These are phyloP conservation scores for Anethum foeniculum DNA, from an alignment of 140 eudicot species.

Conservation along the genomic window DNA sequence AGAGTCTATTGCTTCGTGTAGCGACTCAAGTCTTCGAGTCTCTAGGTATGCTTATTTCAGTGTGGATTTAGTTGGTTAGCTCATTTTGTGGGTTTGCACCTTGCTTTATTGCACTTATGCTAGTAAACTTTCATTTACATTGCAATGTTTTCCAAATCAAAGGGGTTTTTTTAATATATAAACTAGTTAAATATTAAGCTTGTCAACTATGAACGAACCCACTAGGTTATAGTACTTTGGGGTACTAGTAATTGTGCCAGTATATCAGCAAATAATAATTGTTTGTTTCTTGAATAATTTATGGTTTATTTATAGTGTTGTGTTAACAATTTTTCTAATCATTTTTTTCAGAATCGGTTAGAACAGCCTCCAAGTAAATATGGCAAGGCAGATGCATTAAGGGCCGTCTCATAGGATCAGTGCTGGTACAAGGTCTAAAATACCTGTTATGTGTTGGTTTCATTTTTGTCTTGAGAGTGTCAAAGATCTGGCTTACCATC, in stretches of 20 bases:
- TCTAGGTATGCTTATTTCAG: not conserved
- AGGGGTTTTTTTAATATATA: not conserved
- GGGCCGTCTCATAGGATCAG: conserved; percentile 6
- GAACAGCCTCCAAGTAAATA: conserved; percentile 6
- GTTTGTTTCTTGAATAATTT: not conserved
- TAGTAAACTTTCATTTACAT: not conserved
- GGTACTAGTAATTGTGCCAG: not conserved
- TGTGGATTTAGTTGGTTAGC: not conserved
- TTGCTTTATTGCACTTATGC: not conserved
- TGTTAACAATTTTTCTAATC: not conserved
- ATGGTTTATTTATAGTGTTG: not conserved
- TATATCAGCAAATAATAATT: not conserved
- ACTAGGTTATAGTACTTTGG: not conserved
- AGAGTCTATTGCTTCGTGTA: not conserved
- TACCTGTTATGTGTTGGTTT: not conserved
- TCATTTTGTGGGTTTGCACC: not conserved
- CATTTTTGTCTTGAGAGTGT: conserved; percentile 9
- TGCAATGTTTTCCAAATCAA: not conserved
- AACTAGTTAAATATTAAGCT: not conserved
- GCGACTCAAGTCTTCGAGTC: not conserved
- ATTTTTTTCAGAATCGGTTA: not conserved
- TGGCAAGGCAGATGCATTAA: not conserved
- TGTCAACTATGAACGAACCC: not conserved
- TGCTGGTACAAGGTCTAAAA: not conserved
- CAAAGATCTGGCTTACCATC: not conserved